phyloP scores from a whole-genome alignment of 2,329 filamentous ascomycete species.

The Botryotinia narcissicola region DNA sequence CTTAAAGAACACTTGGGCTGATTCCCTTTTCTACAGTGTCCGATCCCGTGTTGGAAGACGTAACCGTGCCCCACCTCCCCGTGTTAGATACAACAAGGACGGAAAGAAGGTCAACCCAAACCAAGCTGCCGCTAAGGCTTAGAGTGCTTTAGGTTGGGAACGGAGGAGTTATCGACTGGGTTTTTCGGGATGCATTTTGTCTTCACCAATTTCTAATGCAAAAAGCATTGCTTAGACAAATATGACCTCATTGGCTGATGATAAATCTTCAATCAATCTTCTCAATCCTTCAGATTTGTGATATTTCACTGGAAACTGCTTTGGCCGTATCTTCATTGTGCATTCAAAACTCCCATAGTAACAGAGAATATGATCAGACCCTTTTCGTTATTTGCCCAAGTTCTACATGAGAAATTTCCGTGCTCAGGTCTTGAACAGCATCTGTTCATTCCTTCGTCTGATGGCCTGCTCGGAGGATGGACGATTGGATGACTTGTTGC shows the following conservation, averaged over 20 bases:
- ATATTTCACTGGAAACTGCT: not conserved
- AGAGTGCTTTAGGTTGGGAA: slow-evolving; percentile 21
- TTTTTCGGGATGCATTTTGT: slow-evolving; percentile 20
- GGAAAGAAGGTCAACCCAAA: slow-evolving; percentile 90
- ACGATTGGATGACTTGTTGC: not conserved
- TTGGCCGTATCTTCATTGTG: not conserved
- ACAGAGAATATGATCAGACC: not conserved
- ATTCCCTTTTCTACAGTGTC: slow-evolving; percentile 62
- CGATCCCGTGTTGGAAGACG: slow-evolving; percentile 94
- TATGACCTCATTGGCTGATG: slow-evolving; percentile 21
- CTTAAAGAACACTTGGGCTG: slow-evolving; percentile 45
- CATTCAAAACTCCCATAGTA: not conserved
- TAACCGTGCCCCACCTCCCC: slow-evolving; percentile 96
- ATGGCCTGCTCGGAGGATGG: not conserved
- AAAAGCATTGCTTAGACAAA: slow-evolving; percentile 21
- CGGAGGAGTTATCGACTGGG: slow-evolving; percentile 17
- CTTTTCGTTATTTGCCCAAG: not conserved
- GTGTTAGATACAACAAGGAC: slow-evolving; percentile 99
- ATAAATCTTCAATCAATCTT: not conserved
- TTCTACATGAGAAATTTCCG: not conserved
- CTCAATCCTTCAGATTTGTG: not conserved
- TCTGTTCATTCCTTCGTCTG: not conserved
- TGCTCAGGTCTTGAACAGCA: not conserved
- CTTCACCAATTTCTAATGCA: slow-evolving; percentile 20
- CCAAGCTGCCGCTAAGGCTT: slow-evolving; percentile 40